Evolutionary conservation across 2,329 filamentous ascomycete species (phyloP).

Genomic region (Rhinocladiella similis): DNA sequence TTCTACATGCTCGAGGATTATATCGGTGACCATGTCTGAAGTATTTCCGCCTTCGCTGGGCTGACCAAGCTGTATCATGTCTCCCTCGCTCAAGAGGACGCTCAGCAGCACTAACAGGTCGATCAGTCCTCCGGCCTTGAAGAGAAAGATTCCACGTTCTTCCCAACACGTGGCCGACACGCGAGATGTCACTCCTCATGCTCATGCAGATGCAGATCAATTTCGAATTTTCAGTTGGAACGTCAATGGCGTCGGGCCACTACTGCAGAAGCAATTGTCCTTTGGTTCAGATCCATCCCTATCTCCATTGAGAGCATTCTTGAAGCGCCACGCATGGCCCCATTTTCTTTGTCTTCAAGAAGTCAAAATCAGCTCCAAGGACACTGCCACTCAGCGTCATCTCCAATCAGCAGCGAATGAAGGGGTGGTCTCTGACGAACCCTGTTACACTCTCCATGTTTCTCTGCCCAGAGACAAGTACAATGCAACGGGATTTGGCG

Average conservation of each 20-base stretch:
- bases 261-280: slow-evolving; percentile 43
- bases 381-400: slow-evolving; percentile 40
- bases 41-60: not conserved
- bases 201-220: slow-evolving; percentile 1
- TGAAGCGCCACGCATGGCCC: slow-evolving; percentile 48
- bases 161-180: slow-evolving; percentile 7
- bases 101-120: slow-evolving; percentile 8
- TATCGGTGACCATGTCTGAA: not conserved
- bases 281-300: slow-evolving; percentile 24
- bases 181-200: not conserved
- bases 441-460: slow-evolving; percentile 46
- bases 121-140: slow-evolving; percentile 18
- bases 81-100: slow-evolving; percentile 15
- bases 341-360: slow-evolving; percentile 51
- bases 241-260: slow-evolving; percentile 48
- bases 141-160: slow-evolving; percentile 13
- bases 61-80: not conserved
- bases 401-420: slow-evolving; percentile 41
- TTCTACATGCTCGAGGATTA: not conserved
- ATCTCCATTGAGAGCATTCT: slow-evolving; percentile 40
- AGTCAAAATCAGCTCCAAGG: slow-evolving; percentile 48
- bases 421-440: slow-evolving; percentile 27
- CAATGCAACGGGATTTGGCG: slow-evolving; percentile 52
- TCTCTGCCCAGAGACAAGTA: slow-evolving; percentile 50
- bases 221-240: slow-evolving; percentile 48